A percentile compares a stretch with the other conserved stretches of the same genome.
phyloP scores from a whole-genome alignment of 352 stramenopile genomes.

The Phytophthora brassicae region DNA sequence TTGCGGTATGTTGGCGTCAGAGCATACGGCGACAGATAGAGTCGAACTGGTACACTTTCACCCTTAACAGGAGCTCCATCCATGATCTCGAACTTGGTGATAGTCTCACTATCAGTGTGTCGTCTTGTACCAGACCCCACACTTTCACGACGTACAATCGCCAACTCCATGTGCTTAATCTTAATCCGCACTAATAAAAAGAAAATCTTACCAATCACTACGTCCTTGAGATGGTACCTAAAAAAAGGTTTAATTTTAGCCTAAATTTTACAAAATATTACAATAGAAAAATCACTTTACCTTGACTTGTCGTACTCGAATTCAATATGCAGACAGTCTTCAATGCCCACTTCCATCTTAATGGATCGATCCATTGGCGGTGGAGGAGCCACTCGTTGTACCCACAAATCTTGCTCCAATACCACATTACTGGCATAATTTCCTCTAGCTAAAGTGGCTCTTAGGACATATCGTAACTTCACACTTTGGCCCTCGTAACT shows the following conservation, averaged over 20 bases:
- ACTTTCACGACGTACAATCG: constrained; percentile 95
- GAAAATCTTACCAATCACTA: constrained; percentile 97
- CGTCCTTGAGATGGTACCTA: constrained; percentile 92
- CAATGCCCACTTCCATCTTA: constrained; percentile 99
- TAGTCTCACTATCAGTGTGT: constrained; percentile 95
- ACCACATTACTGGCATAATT: constrained; percentile 91
- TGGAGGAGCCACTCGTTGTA: constrained; percentile 71
- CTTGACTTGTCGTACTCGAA: constrained; percentile 98
- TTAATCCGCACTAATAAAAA: constrained; percentile 99
- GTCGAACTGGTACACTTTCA: constrained; percentile 95
- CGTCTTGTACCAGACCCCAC: constrained; percentile 76
- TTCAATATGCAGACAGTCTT: constrained; percentile 99
- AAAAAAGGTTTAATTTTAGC: constrained; percentile 3
- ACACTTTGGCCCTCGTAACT: constrained; percentile 97
- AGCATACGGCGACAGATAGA: constrained; percentile 92
- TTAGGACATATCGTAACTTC: constrained; percentile 95
- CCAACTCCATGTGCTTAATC: constrained; percentile 99
- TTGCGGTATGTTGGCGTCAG: constrained; percentile 91
- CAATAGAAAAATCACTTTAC: constrained; percentile 46
- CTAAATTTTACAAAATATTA: not conserved
- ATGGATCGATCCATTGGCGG: constrained; percentile 92
- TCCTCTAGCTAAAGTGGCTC: constrained; percentile 87
- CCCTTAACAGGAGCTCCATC: constrained; percentile 96
- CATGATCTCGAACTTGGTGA: constrained; percentile 99
- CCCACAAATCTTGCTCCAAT: constrained; percentile 93